These are phyloP conservation scores for Penicillium sp. DNA, from an alignment of 2,329 filamentous ascomycete genomes.

Conservation along the genomic window DNA sequence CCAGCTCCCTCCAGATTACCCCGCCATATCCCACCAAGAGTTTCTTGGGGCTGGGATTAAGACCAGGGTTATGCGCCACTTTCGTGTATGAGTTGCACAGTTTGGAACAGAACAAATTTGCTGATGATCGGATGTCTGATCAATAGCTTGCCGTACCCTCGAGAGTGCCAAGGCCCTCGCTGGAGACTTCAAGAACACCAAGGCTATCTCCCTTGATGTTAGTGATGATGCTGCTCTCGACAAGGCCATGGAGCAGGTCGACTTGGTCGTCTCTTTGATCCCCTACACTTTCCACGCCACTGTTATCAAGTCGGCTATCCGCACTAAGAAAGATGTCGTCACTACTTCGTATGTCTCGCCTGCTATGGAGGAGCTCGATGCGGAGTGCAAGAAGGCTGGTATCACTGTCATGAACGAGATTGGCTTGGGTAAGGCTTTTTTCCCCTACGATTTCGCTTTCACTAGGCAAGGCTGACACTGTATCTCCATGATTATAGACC, in stretches of 20 bases:
- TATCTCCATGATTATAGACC: conserved; percentile 31
- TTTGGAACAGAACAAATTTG: background rate
- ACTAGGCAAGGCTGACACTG: background rate
- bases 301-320: conserved; percentile 92
- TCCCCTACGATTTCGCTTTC: conserved; percentile 8
- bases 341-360: conserved; percentile 93
- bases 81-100: background rate
- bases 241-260: conserved; percentile 75
- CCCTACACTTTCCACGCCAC: conserved; percentile 87
- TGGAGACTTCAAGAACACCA: conserved; percentile 71
- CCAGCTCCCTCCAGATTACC: conserved; percentile 5
- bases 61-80: conserved; percentile 1
- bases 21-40: conserved; percentile 10
- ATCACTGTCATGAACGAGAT: conserved; percentile 99
- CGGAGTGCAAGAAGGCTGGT: conserved; percentile 80
- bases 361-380: conserved; percentile 86
- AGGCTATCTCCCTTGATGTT: conserved; percentile 82
- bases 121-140: background rate
- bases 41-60: background rate
- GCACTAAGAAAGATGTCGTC: conserved; percentile 92
- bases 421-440: conserved; percentile 57
- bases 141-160: conserved; percentile 76
- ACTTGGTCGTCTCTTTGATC: conserved; percentile 80
- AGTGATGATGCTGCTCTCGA: conserved; percentile 76
- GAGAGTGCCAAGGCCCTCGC: conserved; percentile 75